These are phyloP conservation scores for Bipolaris gigantea DNA, from an alignment of 2,329 filamentous ascomycete species.

Conservation along the genomic window DNA sequence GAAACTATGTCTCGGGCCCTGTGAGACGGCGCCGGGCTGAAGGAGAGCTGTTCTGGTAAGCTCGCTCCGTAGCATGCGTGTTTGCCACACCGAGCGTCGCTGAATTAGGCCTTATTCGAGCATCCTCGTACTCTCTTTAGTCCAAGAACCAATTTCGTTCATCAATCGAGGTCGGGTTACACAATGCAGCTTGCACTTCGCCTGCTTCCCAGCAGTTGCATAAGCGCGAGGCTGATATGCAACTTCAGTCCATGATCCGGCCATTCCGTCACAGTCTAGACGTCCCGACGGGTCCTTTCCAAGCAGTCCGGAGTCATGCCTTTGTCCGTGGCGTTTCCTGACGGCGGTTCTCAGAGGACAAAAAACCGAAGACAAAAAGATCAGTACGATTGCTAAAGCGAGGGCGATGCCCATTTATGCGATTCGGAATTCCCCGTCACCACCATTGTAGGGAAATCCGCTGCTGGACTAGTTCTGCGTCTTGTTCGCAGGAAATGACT, in stretches of 20 bases:
- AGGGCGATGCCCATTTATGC: constrained; percentile 28
- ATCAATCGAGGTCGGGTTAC: constrained; percentile 10
- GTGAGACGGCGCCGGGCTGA: constrained; percentile 24
- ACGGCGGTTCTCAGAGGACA: constrained; percentile 10
- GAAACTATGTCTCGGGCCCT: constrained; percentile 22
- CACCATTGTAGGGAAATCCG: constrained; percentile 15
- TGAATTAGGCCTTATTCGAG: constrained; percentile 6
- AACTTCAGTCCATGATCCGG: constrained; percentile 30
- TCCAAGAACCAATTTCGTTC: constrained; percentile 12
- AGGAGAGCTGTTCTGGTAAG: constrained; percentile 33
- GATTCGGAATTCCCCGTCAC: constrained; percentile 14
- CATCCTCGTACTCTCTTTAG: constrained; percentile 15
- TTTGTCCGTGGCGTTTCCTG: constrained; percentile 28
- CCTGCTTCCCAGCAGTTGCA: constrained; percentile 28
- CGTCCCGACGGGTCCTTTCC: constrained; percentile 19
- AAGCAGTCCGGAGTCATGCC: constrained; percentile 19
- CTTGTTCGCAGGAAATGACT: constrained; percentile 22
- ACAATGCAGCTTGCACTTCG: constrained; percentile 8
- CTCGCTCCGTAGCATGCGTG: constrained; percentile 14
- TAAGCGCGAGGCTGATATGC: constrained; percentile 24
- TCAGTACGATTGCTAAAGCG: constrained; percentile 15
- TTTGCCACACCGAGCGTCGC: constrained; percentile 1
- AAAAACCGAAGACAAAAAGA: constrained; percentile 12
- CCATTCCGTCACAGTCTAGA: constrained; percentile 23
- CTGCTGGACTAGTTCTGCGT: constrained; percentile 17